Base-by-base conservation (phyloP, 2,329 filamentous ascomycete species). In the Clarireedia hainanense region DNA sequence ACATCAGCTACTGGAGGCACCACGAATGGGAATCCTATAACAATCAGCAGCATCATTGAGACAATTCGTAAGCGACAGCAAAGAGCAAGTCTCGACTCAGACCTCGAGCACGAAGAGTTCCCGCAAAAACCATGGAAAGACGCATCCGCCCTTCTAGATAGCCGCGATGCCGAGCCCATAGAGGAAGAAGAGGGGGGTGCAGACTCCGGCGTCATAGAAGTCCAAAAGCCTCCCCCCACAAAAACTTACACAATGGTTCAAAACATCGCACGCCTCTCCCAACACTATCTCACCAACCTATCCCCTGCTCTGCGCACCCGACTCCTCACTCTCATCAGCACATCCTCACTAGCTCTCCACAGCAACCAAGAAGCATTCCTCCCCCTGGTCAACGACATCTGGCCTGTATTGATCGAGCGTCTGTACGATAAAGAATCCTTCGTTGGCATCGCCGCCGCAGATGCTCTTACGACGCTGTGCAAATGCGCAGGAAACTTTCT, bases 251-350 rank as follows among this genome's bases (percentile, higher is more conserved):
- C 77, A n/a, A 79, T 96, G 10, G 80, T 97, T 3, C 78, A 90
- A 36, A 86, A 85, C 56, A 94, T 99, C 56, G 83, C 91, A 24
- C 81, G 81, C 49, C 82, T 95, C 1, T 92, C 91, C 5, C 91
- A 96, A 66, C 86, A 96, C 68, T 94, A 96, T 70, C 80, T 99
- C 10, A 91, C 92, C 5, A 91, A 90, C 0, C 85, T 89, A 0
- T 91, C 90, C 0, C 84, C 91, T 0, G 80, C 83, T 10, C 79
- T 99, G 7, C 85, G 92, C 42, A 83, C 83, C 30, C 89, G 86
- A 0, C 78, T 99, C 3, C 80, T 99, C 9, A 80, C 83, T 15
- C 81, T 97, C 5, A 80, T 97, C 12, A 75, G 79, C 26, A 89
- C 84, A 0, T 85, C 90, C 3, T 80, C 86, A 4, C 81, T 85